Conservation (phyloP, 495 filamentous ascomycete species). For the Aspergillus diversus region DNA sequence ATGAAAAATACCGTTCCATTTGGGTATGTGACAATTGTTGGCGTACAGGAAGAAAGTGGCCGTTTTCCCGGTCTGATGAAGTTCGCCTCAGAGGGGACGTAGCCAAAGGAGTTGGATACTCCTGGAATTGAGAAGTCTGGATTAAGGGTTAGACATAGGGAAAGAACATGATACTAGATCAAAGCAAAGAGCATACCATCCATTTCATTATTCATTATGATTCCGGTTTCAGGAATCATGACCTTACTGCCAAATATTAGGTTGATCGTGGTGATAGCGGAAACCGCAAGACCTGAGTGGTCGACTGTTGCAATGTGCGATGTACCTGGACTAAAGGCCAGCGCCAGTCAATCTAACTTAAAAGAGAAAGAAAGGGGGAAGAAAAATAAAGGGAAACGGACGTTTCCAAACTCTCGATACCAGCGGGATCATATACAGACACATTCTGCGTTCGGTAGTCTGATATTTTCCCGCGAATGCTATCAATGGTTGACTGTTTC, state of each 20-base stretch:
- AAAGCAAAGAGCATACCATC: conserved; percentile 57
- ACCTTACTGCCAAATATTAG: conserved; percentile 77
- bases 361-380: not conserved
- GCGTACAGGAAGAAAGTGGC: conserved; percentile 78
- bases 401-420: conserved; percentile 64
- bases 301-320: conserved; percentile 77
- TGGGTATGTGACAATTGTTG: conserved; percentile 70
- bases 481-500: conserved; percentile 54
- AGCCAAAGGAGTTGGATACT: conserved; percentile 78
- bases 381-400: conserved; percentile 30
- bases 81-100: conserved; percentile 76
- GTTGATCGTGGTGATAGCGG: conserved; percentile 82
- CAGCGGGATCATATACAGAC: conserved; percentile 69
- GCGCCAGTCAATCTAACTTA: not conserved
- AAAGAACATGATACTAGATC: conserved; percentile 6
- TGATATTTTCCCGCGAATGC: conserved; percentile 67
- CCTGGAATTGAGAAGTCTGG: conserved; percentile 76
- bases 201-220: conserved; percentile 96
- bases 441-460: conserved; percentile 69
- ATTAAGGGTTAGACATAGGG: not conserved
- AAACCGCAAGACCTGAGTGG: conserved; percentile 67
- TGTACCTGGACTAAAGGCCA: conserved; percentile 60
- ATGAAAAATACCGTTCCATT: conserved; percentile 70
- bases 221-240: conserved; percentile 78
- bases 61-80: conserved; percentile 81